Conservation (phyloP, 2,329 filamentous ascomycete genomes). For the Aspergillus fischeri region DNA sequence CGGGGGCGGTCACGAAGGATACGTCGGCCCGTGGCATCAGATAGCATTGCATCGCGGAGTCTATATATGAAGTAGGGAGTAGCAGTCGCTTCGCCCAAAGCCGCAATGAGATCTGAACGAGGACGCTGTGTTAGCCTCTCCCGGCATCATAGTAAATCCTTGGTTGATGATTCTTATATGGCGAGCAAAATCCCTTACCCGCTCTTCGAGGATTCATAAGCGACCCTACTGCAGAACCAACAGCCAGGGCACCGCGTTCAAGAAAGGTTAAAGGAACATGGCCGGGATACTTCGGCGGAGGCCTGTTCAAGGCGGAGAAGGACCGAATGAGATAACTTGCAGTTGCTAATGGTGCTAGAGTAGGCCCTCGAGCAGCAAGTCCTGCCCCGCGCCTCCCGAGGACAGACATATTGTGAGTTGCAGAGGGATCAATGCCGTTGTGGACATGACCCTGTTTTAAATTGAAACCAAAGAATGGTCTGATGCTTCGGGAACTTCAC, state of each 20-base stretch:
- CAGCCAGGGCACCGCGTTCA: conserved; percentile 68
- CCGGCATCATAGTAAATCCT: neutral
- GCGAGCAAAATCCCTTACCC: conserved; percentile 45
- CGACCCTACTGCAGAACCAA: conserved; percentile 58
- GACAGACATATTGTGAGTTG: conserved; percentile 25
- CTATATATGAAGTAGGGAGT: conserved; percentile 93
- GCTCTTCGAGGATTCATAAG: conserved; percentile 73
- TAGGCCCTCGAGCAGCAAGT: conserved; percentile 11
- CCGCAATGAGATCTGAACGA: conserved; percentile 76
- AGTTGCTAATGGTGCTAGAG: conserved; percentile 3
- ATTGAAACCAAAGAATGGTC: neutral
- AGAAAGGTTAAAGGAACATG: conserved; percentile 81
- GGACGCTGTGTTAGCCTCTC: neutral
- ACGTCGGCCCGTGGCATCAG: conserved; percentile 74
- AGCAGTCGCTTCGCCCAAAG: conserved; percentile 89
- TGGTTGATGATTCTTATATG: conserved; percentile 3
- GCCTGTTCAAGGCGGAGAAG: conserved; percentile 83
- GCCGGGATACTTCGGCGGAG: conserved; percentile 80
- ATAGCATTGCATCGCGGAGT: conserved; percentile 87
- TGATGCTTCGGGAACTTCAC: neutral
- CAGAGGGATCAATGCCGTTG: neutral
- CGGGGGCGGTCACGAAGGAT: conserved; percentile 88
- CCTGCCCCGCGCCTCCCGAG: conserved; percentile 18
- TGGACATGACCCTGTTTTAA: conserved; percentile 9
- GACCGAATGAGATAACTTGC: conserved; percentile 31